Evolutionary conservation across 2,329 filamentous ascomycete genomes (phyloP), one percentile per base, ranked within the genome.

Genomic region (Zymoseptoria ardabiliae): DNA sequence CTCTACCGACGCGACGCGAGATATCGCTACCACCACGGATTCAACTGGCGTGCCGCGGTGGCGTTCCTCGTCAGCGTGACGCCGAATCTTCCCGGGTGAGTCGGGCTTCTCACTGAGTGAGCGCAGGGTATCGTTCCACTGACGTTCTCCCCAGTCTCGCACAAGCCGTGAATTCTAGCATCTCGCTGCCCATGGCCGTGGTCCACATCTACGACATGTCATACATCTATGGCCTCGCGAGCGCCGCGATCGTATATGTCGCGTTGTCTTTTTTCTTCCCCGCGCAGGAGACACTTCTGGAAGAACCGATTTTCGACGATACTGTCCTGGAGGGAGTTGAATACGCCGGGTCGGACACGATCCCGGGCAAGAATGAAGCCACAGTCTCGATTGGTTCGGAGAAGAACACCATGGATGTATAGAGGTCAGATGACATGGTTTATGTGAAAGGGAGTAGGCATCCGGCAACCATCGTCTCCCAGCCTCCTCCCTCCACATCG

Each of bases 221-320:
- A n/a, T 88, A 85, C 81, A 68, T 88, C 19, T 77, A 86, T 54
- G 85, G 85, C 0, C 87, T 88, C 63, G 73, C 79, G 9, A 75
- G 71, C 0, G 83, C 82, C 7, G 79, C 81, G 20, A 54, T 83
- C 2, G 76, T 87, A 0, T 88, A 88, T 71, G 73, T 81, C 9
- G 66, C 62, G 0, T 65, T 87, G 20, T 81, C 76, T 53, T 74
- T 72, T 59, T 65, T 73, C 2, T 79, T 82, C 50, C 82, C 83
- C 7, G 79, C 77, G 0, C 70, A 60, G n/a, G 78, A 81, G 65
- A 79, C 80, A 0, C 69, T 83, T 53, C 70, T 87, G 4, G 50
- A 57, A 11, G 60, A 66, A 20, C 58, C 58, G 50, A 68, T 69
- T 35, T 59, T 64, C 45, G 67, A 68, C 6, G 67, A 69, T 51